A percentile compares a stretch with the other conserved stretches of the same genome.
phyloP scores from a whole-genome alignment of 768 basidiomycete genomes.

The Lenzites betulinus region DNA sequence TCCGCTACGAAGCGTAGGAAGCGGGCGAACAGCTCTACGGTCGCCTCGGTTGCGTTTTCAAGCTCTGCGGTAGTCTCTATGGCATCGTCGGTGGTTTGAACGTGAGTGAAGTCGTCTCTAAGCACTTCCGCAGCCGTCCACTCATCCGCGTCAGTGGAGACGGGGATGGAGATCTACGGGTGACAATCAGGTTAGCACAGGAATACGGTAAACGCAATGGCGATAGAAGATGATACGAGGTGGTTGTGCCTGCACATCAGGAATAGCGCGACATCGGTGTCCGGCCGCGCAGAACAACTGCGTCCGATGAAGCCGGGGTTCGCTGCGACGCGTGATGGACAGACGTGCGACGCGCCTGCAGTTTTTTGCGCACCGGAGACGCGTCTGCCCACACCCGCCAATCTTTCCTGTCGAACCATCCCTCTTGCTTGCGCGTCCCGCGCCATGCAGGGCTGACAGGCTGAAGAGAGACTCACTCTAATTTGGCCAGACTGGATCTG shows the following conservation, averaged over 20 bases:
- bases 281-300: neutral
- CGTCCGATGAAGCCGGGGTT: neutral
- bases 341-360: constrained; percentile 1
- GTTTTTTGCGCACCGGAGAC: neutral
- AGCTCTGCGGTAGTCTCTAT: constrained; percentile 53
- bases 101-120: constrained; percentile 81
- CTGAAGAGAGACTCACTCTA: constrained; percentile 31
- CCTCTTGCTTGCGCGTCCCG: neutral
- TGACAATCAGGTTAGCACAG: constrained; percentile 9
- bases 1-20: constrained; percentile 80
- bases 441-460: neutral
- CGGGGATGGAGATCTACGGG: constrained; percentile 78
- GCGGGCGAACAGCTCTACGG: constrained; percentile 76
- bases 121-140: constrained; percentile 95
- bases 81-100: constrained; percentile 58
- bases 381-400: constrained; percentile 1
- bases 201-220: neutral
- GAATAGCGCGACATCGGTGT: neutral
- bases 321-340: constrained; percentile 5
- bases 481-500: constrained; percentile 33
- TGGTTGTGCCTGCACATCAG: neutral
- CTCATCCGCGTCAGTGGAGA: constrained; percentile 76
- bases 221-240: neutral
- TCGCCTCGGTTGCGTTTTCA: constrained; percentile 61
- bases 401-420: neutral